Base-by-base conservation (phyloP, 2,329 filamentous ascomycete species). In the Clarireedia monteithiana region DNA sequence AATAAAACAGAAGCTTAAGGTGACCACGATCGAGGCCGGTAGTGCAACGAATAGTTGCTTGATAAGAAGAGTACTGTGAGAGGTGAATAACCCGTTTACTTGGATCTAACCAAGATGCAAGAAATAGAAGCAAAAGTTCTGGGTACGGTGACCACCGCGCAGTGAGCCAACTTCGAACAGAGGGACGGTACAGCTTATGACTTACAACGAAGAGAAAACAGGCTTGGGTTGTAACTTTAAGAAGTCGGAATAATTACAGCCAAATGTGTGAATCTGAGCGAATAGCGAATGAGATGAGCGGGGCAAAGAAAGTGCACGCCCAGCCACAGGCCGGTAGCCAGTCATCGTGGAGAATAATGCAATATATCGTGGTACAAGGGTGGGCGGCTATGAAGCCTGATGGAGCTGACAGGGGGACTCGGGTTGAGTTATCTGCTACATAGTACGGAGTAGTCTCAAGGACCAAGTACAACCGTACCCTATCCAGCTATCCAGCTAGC, bases 181-280 rank as follows among this genome's bases (percentile, higher is more conserved):
- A 40, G 44, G 42, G 15, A 40, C 23, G 10, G 6, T 17, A 24
- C 23, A 17, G 45, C 52, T 36, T 49, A 54, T 45, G 36, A 54
- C n/a, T 14, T 24, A 15, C n/a, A 20, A 23, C 4, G n/a, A 45
- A 20, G n/a, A 36, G 34, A 44, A 44, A 15, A 49, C 36, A 48
- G 39, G 38, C 30, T 54, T 34, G 36, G 26, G 23, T 26, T 30
- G 7, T 10, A n/a, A 30, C 20, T 39, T 48, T 42, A 30, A 48
- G 15, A 40, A 42, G 34, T 26, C 24, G 12, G 34, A 48, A 54
- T 36, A 53, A 48, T 12, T 34, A 34, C 47, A 44, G 20, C 47
- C 46, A 55, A 50, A 55, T 55, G 52, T 50, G 27, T 49, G 34
- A 42, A 55, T 50, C 17, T 42, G 52, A 50, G 39, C 26, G 47